Evolutionary conservation across 1,284 basidiomycete genomes (phyloP), one percentile per base, ranked within the genome.

Genomic region (Wallemia ichthyophaga): DNA sequence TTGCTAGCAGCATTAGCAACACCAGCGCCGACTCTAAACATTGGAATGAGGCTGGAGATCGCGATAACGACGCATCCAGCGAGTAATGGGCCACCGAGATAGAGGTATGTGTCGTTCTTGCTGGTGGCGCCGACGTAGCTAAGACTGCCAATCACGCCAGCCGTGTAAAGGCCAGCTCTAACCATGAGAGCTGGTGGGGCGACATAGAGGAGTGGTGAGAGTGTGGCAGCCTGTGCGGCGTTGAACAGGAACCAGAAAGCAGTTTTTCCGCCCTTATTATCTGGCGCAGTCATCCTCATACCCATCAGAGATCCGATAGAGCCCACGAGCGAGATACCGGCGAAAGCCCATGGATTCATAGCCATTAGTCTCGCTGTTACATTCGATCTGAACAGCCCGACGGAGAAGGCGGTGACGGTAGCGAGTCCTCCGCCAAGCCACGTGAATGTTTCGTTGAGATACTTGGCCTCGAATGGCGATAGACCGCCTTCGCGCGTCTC

Each of bases 91-190:
- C 81, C 84, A 58, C 87, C 87, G 71, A 87, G 77, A 70, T 83
- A 82, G 27, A 92, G 71, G 68, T 82, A 92, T 19, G 79, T 82
- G 70, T 89, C 85, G 65, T 80, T 85, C 64, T 74, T 81, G 27
- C 87, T 87, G 21, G 88, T 92, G 9, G 86, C 85, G 27, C 87
- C 87, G 26, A 92, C 77, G 66, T 87, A 92, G 32, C 81, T 82
- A 27, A 91, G 75, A 5, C 80, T 77, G 3, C 85, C 87, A 21
- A 89, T 80, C 1, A 88, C 77, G 56, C 86, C 87, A 55, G 80
- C 77, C 0, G 87, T 91, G 70, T 92, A 92, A 2, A 92, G 72
- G 13, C 84, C 87, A 9, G 87, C 88, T 48, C 87, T 78, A n/a
- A 82, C 81, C 56, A 92, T 76, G 61, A 92, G 76, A 15, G 84